Evolutionary conservation across 768 basidiomycete genomes (phyloP), one percentile per base, ranked within the genome.

Genomic region (Podaxis sp.): DNA sequence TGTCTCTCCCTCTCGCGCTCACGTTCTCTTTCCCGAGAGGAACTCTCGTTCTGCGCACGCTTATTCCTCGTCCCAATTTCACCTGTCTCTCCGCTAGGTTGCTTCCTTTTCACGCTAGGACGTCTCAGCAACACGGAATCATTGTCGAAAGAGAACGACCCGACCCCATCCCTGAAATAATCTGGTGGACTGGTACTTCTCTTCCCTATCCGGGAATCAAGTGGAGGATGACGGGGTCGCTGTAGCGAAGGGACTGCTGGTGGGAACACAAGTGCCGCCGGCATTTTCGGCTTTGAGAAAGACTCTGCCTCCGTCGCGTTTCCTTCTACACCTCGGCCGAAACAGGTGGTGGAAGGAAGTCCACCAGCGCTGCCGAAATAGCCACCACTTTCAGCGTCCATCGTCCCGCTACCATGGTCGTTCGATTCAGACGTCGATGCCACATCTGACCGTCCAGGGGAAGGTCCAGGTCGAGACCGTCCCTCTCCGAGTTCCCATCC

Each of bases 141-240:
- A 2, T 87, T 88, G 46, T 77, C 79, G 67, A 52, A 36, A 38
- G 38, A 49, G 12, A 48, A 49, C 24, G 48, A 17, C 7, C 22
- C 46, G 44, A 77, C 82, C 60, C 84, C 84, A 73, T 89, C 84
- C 71, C 82, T 87, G 60, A 77, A 73, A 58, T 89, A 74, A 73
- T 91, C 89, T 11, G 88, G 88, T 44, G 90, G 89, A 67, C 89
- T 90, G 36, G 87, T 85, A 2, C 82, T 82, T 22, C 90, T 82
- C 73, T 92, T 92, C 52, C 84, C 82, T 53, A 51, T 28, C 36
- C 36, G 33, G 19, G 36, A 22, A 40, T 52, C 61, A 30, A 49
- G 54, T 63, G 30, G 30, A 17, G 36, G 44, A 51, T 51, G 54
- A 8, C 38, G 61, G 22, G 61, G 30, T 62, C 52, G 54, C 15